phyloP scores from a whole-genome alignment of 352 stramenopile species.

The Plasmopara halstedii region DNA sequence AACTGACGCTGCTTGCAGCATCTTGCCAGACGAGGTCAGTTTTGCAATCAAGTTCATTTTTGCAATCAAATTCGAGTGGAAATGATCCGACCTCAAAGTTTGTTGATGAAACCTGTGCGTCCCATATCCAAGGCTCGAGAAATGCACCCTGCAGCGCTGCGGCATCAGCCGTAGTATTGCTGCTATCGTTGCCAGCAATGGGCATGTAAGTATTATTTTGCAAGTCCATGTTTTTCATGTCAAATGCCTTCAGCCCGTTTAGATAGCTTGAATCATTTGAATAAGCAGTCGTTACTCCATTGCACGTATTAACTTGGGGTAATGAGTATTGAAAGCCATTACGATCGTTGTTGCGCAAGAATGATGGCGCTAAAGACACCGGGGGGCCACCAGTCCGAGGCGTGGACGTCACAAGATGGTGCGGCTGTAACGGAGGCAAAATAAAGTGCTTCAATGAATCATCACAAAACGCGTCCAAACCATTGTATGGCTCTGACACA shows the following conservation, averaged over 20 bases:
- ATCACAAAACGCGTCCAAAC: slow-evolving; percentile 49
- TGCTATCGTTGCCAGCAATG: slow-evolving; percentile 1
- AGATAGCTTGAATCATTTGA: slow-evolving; percentile 6
- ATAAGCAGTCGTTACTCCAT: neutral
- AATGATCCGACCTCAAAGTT: slow-evolving; percentile 38
- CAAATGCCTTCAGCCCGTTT: slow-evolving; percentile 14
- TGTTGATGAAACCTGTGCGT: slow-evolving; percentile 33
- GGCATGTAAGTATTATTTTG: slow-evolving; percentile 31
- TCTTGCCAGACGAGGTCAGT: slow-evolving; percentile 47
- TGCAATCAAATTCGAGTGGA: slow-evolving; percentile 33
- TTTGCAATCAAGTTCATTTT: slow-evolving; percentile 17
- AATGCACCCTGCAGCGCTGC: slow-evolving; percentile 37
- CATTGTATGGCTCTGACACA: slow-evolving; percentile 12
- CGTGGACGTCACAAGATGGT: slow-evolving; percentile 30
- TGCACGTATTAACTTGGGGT: slow-evolving; percentile 2
- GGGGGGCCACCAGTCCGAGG: slow-evolving; percentile 6
- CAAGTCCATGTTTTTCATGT: slow-evolving; percentile 19
- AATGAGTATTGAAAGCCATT: slow-evolving; percentile 29
- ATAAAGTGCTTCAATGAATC: slow-evolving; percentile 41
- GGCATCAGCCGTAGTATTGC: slow-evolving; percentile 17
- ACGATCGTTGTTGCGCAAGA: slow-evolving; percentile 15
- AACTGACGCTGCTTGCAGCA: slow-evolving; percentile 6
- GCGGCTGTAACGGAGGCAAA: slow-evolving; percentile 36
- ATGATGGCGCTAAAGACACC: slow-evolving; percentile 7
- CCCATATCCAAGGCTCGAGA: slow-evolving; percentile 60